Evolutionary conservation across 352 stramenopile genomes (phyloP).

Genomic region (Plasmopara halstedii): DNA sequence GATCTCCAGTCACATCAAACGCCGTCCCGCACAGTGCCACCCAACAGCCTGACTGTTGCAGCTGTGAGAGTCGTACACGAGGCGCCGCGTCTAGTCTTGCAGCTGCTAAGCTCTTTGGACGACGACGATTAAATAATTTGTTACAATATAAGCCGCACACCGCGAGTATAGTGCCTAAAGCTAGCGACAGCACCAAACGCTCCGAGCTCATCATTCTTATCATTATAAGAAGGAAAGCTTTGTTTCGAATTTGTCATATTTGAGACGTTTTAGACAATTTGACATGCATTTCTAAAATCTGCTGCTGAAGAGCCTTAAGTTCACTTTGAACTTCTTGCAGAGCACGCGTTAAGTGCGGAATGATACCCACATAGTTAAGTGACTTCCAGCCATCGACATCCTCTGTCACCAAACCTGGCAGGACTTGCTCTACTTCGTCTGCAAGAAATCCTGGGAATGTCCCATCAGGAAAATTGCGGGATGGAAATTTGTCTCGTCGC

Average conservation of each 20-base stretch:
- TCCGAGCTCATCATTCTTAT: conserved; percentile 7
- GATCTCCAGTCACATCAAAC: conserved; percentile 41
- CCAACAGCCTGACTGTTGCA: conserved; percentile 26
- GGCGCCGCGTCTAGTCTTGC: conserved; percentile 6
- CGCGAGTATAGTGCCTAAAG: conserved; percentile 11
- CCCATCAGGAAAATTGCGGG: conserved; percentile 28
- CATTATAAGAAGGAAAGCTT: conserved; percentile 10
- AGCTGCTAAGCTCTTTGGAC: conserved; percentile 7
- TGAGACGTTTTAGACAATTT: conserved; percentile 5
- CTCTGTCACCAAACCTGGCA: conserved; percentile 45
- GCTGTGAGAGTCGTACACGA: conserved; percentile 14
- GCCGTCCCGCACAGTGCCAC: conserved; percentile 46
- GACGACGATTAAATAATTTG: conserved; percentile 3
- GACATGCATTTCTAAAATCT: conserved; percentile 12
- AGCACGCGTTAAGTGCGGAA: conserved; percentile 44
- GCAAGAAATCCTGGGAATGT: conserved; percentile 49
- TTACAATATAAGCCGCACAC: conserved; percentile 21
- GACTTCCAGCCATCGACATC: conserved; percentile 44
- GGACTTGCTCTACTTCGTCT: conserved; percentile 48
- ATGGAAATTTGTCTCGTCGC: conserved; percentile 34
- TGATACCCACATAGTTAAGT: conserved; percentile 48
- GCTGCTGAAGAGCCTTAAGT: conserved; percentile 7
- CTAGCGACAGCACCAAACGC: conserved; percentile 17
- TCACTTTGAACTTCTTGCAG: conserved; percentile 49
- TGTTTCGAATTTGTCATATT: conserved; percentile 8